These are phyloP conservation scores for Penicillium lividum DNA, from an alignment of 495 filamentous ascomycete genomes.

Conservation along the genomic window DNA sequence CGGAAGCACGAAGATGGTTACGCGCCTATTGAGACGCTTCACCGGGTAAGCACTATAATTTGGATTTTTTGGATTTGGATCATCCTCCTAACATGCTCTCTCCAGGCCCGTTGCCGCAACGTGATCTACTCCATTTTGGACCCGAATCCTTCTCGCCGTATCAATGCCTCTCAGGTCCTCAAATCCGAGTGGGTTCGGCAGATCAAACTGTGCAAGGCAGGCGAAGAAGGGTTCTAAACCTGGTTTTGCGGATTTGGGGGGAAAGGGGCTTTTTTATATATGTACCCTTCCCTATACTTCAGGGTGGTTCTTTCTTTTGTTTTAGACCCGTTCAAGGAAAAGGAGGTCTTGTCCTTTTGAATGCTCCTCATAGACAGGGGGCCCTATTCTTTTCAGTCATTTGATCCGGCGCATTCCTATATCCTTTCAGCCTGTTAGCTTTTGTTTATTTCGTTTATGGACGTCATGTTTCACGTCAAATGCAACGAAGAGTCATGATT, in stretches of 20 bases:
- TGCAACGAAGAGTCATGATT: conserved; percentile 51
- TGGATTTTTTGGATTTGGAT: conserved; percentile 8
- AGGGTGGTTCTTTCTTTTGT: conserved; percentile 34
- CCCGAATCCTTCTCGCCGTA: conserved; percentile 85
- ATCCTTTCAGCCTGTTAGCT: conserved; percentile 21
- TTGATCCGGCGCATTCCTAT: conserved; percentile 28
- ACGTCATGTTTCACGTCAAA: conserved; percentile 43
- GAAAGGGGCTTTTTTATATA: conserved; percentile 11
- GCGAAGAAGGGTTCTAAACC: conserved; percentile 75
- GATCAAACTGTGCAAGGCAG: conserved; percentile 93
- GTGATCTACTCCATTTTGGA: conserved; percentile 99
- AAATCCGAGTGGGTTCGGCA: conserved; percentile 98
- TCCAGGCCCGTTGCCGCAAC: conserved; percentile 91
- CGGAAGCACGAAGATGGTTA: conserved; percentile 93
- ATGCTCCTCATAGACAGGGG: conserved; percentile 35
- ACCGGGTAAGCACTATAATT: conserved; percentile 70
- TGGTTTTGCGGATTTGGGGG: neutral
- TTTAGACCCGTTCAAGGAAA: conserved; percentile 31
- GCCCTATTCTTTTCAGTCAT: conserved; percentile 24
- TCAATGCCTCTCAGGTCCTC: conserved; percentile 93
- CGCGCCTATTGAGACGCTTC: conserved; percentile 90
- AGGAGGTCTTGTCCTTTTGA: conserved; percentile 24
- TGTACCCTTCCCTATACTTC: conserved; percentile 20
- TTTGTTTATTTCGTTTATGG: conserved; percentile 16
- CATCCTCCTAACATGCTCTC: conserved; percentile 35